Conservation (phyloP, 495 filamentous ascomycete species). For the Neurospora sp. region DNA sequence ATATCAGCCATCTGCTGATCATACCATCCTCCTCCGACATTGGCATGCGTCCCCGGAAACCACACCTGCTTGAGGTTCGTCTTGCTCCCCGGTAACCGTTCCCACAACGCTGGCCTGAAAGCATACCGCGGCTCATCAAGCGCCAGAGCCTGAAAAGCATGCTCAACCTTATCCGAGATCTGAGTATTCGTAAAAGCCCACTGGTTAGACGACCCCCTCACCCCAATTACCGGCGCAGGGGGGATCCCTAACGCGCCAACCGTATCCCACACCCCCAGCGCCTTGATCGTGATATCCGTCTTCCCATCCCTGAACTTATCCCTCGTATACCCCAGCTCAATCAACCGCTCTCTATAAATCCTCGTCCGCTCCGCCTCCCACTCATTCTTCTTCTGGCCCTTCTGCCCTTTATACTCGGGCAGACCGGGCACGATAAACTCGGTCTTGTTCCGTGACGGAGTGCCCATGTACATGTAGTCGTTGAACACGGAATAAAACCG, state of each 20-base stretch:
- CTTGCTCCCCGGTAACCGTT: constrained; percentile 17
- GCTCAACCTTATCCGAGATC: constrained; percentile 44
- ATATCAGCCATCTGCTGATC: constrained; percentile 26
- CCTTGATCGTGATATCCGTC: constrained; percentile 28
- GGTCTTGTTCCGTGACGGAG: constrained; percentile 5
- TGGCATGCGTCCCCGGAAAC: constrained; percentile 59
- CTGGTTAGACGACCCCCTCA: constrained; percentile 22
- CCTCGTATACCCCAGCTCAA: constrained; percentile 15
- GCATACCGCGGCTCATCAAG: constrained; percentile 56
- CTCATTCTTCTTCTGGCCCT: constrained; percentile 17
- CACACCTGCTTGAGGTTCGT: constrained; percentile 53
- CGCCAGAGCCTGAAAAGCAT: constrained; percentile 64
- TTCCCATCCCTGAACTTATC: constrained; percentile 16
- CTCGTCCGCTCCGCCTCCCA: constrained; percentile 20
- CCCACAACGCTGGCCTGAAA: constrained; percentile 57
- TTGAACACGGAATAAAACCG: constrained; percentile 49
- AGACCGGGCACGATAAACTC: constrained; percentile 13
- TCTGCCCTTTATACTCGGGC: constrained; percentile 9
- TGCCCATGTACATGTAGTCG: constrained; percentile 34
- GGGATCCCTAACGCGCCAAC: constrained; percentile 28
- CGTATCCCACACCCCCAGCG: constrained; percentile 29
- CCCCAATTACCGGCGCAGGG: constrained; percentile 23
- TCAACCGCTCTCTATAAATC: constrained; percentile 18
- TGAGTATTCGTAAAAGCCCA: constrained; percentile 48
- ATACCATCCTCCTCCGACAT: constrained; percentile 45